Evolutionary conservation across 176 grass and related monocot genomes (phyloP).

Genomic region (Oropetium thomaeum): DNA sequence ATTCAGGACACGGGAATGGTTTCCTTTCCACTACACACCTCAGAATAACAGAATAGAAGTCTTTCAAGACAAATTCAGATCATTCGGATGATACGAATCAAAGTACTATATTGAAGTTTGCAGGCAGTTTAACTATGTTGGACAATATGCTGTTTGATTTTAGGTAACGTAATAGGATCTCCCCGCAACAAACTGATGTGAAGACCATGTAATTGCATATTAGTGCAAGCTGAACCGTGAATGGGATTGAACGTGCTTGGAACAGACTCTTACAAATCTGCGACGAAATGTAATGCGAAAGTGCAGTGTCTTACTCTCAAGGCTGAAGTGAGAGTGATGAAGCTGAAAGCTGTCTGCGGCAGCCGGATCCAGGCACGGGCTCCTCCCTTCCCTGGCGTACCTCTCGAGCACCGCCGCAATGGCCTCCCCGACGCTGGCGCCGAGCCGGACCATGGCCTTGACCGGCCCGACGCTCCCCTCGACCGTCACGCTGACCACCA

Average conservation of each 20-base stretch:
- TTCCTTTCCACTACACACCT: neutral
- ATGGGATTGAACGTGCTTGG: neutral
- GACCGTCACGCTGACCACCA: constrained; percentile 82
- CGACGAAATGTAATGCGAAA: neutral
- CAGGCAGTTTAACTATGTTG: neutral
- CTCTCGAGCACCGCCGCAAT: constrained; percentile 62
- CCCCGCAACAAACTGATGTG: neutral
- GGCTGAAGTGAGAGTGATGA: constrained; percentile 79
- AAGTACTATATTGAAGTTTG: too few relatives aligned
- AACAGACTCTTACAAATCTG: neutral
- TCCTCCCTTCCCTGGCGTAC: constrained; percentile 72
- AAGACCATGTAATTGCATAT: neutral
- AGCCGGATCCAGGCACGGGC: constrained; percentile 46
- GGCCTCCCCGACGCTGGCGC: constrained; percentile 61
- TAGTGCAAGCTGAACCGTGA: neutral
- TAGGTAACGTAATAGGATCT: neutral
- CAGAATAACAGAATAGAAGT: neutral
- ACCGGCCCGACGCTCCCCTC: constrained; percentile 82
- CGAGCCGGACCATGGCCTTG: constrained; percentile 64
- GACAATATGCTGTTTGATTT: neutral
- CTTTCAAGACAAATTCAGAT: neutral
- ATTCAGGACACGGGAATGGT: neutral
- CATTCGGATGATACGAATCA: neutral
- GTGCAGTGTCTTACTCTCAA: constrained; percentile 53
- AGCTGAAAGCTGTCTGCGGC: constrained; percentile 52